Evolutionary conservation across 73 alveolate species (phyloP), one percentile per base, ranked within the genome.

Genomic region (Paramecium octaurelia): DNA sequence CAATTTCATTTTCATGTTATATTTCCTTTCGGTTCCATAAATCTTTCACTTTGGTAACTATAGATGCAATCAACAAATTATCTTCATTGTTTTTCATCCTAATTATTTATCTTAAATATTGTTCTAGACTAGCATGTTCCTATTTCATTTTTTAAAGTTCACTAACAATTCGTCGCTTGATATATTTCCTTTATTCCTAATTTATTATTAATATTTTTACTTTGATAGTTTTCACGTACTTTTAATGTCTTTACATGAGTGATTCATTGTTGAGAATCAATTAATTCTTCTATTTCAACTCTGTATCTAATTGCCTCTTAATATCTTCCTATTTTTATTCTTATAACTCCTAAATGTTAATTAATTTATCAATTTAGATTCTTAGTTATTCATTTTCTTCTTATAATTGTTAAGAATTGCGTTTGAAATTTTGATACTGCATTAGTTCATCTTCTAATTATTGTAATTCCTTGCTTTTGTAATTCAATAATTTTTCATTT

Each of bases 71-170:
- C 18, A 44, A 46, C 8, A 80, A 46, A 48, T 80, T 40, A 80
- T 80, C 91, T 80, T 80, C 91, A 80, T 80, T 80, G 6, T 44
- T 46, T 44, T 80, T 80, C 91, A 80, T 80, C 24, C 91, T 80
- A 34, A 80, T 23, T 8, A 80, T 80, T 80, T 80, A 48, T 80
- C 75, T 80, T 24, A 80, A 31, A 43, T 80, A 80, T 48, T 80
- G 11, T 80, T 80, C 91, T 20, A 80, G 24, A 43, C 57, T 42
- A 43, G 70, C 20, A 31, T 80, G 73, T 44, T 80, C 91, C 12
- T 80, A 80, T 48, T 80, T 80, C 5, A 80, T 42, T 46, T 80
- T 80, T 23, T 46, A 23, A n/a, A 80, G 57, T 43, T 80, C 91
- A 80, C 75, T 80, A 20, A 21, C 16, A 14, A 80, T 42, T 80